Percentiles rank a stretch among this genome's conserved stretches.
Conservation (phyloP, 2,329 filamentous ascomycete species). For the Sporothrix euskadiensis region DNA sequence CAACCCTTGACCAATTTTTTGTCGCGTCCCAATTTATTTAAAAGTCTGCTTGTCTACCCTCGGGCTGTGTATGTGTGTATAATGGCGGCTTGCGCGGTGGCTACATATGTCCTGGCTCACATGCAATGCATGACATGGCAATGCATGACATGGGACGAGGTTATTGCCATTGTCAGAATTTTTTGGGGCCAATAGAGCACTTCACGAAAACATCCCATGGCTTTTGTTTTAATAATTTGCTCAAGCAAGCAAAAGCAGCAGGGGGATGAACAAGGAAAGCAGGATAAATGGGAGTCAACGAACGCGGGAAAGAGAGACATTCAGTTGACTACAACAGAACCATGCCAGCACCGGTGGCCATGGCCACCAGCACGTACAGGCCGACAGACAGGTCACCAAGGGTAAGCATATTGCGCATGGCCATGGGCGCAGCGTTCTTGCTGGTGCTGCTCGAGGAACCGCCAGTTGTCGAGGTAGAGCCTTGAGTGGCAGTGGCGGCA, state of each 20-base stretch:
- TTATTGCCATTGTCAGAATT: neutral
- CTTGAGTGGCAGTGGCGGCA: slow-evolving; percentile 53
- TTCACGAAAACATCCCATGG: neutral
- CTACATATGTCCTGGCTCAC: neutral
- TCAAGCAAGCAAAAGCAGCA: neutral
- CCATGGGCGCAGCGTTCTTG: slow-evolving; percentile 44
- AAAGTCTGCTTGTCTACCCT: neutral
- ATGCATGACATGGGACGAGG: too few species aligned
- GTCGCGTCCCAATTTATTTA: neutral
- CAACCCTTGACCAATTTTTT: neutral
- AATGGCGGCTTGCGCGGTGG: neutral
- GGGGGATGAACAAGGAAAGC: neutral
- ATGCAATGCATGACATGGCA: neutral
- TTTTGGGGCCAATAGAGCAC: neutral
- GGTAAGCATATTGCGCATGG: slow-evolving; percentile 45
- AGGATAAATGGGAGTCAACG: neutral
- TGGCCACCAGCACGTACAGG: slow-evolving; percentile 54
- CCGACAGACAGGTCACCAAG: slow-evolving; percentile 53
- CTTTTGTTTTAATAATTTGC: neutral
- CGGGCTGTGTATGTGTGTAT: neutral
- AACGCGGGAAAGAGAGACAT: neutral
- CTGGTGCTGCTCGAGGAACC: slow-evolving; percentile 34
- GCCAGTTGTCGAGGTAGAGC: slow-evolving; percentile 39
- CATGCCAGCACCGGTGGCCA: slow-evolving; percentile 55
- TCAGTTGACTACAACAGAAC: slow-evolving; percentile 50